These are phyloP conservation scores for Artomyces pyxidatus DNA, from an alignment of 768 basidiomycete species.

Conservation along the genomic window DNA sequence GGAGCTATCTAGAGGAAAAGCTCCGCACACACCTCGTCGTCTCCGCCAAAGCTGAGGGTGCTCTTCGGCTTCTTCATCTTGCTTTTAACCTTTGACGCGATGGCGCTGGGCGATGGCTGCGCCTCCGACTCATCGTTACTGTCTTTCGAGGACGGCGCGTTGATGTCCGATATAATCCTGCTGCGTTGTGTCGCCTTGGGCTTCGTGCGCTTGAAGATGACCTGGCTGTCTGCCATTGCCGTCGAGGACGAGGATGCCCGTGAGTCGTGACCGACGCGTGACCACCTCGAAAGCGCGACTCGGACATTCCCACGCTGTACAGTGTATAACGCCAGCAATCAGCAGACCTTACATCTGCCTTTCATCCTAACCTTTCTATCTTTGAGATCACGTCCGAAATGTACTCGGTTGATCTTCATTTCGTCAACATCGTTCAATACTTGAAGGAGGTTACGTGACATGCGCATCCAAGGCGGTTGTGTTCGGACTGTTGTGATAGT, in stretches of 20 bases:
- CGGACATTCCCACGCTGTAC: no score
- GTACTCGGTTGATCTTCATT: no score
- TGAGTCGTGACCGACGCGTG: not conserved
- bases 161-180: slow-evolving; percentile 14
- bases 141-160: not conserved
- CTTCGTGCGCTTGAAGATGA: slow-evolving; percentile 38
- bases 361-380: no score
- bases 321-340: no score
- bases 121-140: slow-evolving; percentile 27
- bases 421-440: no score
- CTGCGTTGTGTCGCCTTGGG: slow-evolving; percentile 31
- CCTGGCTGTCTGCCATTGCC: slow-evolving; percentile 26
- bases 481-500: no score
- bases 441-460: no score
- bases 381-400: no score
- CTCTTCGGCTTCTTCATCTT: slow-evolving; percentile 63
- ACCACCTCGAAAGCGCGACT: not conserved
- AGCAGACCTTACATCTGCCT: no score
- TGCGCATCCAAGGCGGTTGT: no score
- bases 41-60: slow-evolving; percentile 70
- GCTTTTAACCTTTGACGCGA: slow-evolving; percentile 63
- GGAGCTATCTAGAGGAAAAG: not conserved
- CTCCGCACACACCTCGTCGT: slow-evolving; percentile 43
- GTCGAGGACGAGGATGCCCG: not conserved
- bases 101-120: slow-evolving; percentile 46